Percentiles rank a stretch among this genome's conserved stretches.
phyloP scores from a whole-genome alignment of 306 rosid species.

The Fragaria nilgerrensis region DNA sequence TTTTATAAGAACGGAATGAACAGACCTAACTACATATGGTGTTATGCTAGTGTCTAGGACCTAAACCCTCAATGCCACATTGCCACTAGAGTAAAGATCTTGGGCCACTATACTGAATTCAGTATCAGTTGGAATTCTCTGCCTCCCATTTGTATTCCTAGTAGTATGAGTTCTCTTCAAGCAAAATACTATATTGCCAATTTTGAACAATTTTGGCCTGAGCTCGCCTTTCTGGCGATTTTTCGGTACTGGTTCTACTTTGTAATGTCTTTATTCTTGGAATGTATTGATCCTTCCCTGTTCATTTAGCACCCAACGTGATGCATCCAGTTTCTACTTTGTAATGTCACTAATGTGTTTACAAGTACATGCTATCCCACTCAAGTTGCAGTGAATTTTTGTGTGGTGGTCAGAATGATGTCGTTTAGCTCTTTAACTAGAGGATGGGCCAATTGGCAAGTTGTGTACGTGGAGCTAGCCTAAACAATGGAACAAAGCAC shows the following conservation, averaged over 20 bases:
- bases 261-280: neutral
- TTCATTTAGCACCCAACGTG: neutral
- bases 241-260: neutral
- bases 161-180: neutral
- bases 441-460: slow-evolving; percentile 22
- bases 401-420: neutral
- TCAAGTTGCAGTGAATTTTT: neutral
- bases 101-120: neutral
- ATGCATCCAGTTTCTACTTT: too few relatives aligned
- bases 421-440: neutral
- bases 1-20: neutral
- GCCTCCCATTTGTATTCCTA: neutral
- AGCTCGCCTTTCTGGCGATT: neutral
- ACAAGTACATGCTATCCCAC: neutral
- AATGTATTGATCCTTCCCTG: neutral
- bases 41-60: neutral
- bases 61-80: neutral
- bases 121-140: neutral
- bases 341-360: too few relatives aligned
- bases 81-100: neutral
- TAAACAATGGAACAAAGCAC: slow-evolving; percentile 18
- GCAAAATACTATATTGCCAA: neutral
- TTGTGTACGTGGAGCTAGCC: slow-evolving; percentile 26
- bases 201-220: neutral
- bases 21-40: neutral